These are phyloP conservation scores for Aspergillus puulaauensis DNA, from an alignment of 2,329 filamentous ascomycete species.

Conservation along the genomic window DNA sequence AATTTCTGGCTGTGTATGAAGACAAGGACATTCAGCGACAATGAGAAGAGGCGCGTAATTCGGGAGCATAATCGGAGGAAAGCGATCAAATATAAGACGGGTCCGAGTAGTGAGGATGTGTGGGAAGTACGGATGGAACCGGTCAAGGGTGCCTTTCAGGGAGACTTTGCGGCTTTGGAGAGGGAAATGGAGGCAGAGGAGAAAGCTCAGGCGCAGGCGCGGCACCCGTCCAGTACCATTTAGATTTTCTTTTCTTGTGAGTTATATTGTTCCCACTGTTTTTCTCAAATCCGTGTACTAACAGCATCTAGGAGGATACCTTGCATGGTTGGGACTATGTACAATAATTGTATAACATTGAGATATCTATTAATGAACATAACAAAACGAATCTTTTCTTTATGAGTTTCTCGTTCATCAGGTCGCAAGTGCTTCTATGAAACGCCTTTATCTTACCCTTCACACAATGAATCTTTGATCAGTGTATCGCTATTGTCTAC, in stretches of 20 bases:
- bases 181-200: conserved; percentile 44
- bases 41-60: conserved; percentile 60
- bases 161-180: conserved; percentile 45
- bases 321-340: background rate
- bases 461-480: background rate
- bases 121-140: conserved; percentile 73
- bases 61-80: conserved; percentile 67
- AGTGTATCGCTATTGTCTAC: background rate
- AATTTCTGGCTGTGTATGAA: conserved; percentile 99
- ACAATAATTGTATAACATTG: conserved; percentile 5
- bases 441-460: background rate
- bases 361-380: background rate
- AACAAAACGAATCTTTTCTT: background rate
- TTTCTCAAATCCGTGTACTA: background rate
- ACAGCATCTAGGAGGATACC: background rate
- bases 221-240: background rate
- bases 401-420: background rate
- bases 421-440: background rate
- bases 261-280: background rate
- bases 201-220: conserved; percentile 31
- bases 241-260: background rate
- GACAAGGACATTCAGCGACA: conserved; percentile 62
- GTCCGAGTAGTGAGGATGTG: conserved; percentile 81
- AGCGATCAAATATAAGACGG: conserved; percentile 64
- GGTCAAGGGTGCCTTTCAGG: conserved; percentile 52